A percentile compares a stretch with the other conserved stretches of the same genome.
Evolutionary conservation across 192 early-diverging fungal species (phyloP).

Genomic region (Backusella mclennaniae): DNA sequence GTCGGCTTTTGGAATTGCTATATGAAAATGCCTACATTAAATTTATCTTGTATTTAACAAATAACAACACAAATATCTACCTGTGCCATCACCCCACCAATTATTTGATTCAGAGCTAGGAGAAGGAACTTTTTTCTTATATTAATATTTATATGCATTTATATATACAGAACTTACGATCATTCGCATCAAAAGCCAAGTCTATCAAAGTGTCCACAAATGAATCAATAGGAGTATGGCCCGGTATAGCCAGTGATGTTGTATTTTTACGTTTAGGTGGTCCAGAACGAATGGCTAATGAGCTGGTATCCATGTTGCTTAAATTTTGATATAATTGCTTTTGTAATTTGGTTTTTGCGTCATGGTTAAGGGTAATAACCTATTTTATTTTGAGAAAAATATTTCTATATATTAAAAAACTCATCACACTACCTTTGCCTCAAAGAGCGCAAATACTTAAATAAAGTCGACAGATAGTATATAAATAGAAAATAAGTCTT

Average conservation of each 20-base stretch:
- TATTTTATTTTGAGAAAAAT: slow-evolving; percentile 18
- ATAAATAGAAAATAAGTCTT: not conserved
- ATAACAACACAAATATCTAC: not conserved
- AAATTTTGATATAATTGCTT: slow-evolving; percentile 50
- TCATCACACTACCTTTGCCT: slow-evolving; percentile 22
- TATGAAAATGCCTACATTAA: not conserved
- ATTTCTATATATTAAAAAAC: slow-evolving; percentile 10
- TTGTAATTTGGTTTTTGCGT: slow-evolving; percentile 44
- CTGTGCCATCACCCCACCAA: slow-evolving; percentile 53
- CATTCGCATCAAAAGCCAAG: slow-evolving; percentile 14
- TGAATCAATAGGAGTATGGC: not conserved
- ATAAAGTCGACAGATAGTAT: not conserved
- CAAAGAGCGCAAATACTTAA: slow-evolving; percentile 33
- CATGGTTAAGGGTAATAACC: slow-evolving; percentile 43
- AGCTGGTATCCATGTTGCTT: not conserved
- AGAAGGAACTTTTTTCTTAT: slow-evolving; percentile 35
- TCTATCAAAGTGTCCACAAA: slow-evolving; percentile 28
- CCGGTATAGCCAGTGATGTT: not conserved
- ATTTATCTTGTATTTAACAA: not conserved
- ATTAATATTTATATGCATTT: not conserved
- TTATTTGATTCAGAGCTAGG: slow-evolving; percentile 52
- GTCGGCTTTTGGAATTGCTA: slow-evolving; percentile 21
- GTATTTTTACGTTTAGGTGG: slow-evolving; percentile 7
- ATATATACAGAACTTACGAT: slow-evolving; percentile 1
- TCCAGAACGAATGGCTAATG: not conserved